A percentile compares a stretch with the other conserved stretches of the same genome.
phyloP scores from a whole-genome alignment of 2,329 filamentous ascomycete genomes.

The Pseudogymnoascus sp. region DNA sequence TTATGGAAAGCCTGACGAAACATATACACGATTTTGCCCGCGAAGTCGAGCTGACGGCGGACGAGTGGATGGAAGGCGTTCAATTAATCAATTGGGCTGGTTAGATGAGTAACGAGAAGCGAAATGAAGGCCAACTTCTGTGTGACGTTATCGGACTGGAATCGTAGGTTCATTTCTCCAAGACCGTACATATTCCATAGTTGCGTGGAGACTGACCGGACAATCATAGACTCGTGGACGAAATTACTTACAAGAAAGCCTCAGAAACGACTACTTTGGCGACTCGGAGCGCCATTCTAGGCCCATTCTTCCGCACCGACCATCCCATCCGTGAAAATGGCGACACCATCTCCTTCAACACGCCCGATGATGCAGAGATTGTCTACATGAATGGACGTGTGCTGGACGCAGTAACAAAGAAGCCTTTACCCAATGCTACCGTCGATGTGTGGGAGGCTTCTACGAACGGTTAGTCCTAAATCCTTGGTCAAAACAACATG shows the following conservation, averaged over 20 bases:
- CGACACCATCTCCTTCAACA: constrained; percentile 40
- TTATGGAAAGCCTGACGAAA: constrained; percentile 45
- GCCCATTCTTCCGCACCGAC: constrained; percentile 56
- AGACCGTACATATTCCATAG: neutral
- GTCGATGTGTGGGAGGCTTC: constrained; percentile 59
- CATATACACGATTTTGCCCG: constrained; percentile 53
- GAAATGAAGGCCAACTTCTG: constrained; percentile 57
- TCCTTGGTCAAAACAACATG: neutral
- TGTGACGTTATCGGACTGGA: constrained; percentile 57
- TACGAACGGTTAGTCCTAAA: constrained; percentile 39
- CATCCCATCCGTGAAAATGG: constrained; percentile 49
- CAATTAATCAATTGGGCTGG: constrained; percentile 53
- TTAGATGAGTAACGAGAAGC: constrained; percentile 52
- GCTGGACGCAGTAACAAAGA: constrained; percentile 44
- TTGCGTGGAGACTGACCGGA: constrained; percentile 18
- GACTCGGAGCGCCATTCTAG: constrained; percentile 48
- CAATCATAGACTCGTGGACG: constrained; percentile 32
- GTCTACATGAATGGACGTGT: constrained; percentile 53
- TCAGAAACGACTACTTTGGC: constrained; percentile 36
- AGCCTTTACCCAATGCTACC: constrained; percentile 47
- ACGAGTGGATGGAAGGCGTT: constrained; percentile 50
- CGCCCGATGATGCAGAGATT: constrained; percentile 41
- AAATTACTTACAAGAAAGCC: constrained; percentile 24
- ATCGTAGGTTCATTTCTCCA: constrained; percentile 33
- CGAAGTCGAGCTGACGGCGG: constrained; percentile 49